Conservation (phyloP, 2,329 filamentous ascomycete genomes). For the Dothistroma septosporum region DNA sequence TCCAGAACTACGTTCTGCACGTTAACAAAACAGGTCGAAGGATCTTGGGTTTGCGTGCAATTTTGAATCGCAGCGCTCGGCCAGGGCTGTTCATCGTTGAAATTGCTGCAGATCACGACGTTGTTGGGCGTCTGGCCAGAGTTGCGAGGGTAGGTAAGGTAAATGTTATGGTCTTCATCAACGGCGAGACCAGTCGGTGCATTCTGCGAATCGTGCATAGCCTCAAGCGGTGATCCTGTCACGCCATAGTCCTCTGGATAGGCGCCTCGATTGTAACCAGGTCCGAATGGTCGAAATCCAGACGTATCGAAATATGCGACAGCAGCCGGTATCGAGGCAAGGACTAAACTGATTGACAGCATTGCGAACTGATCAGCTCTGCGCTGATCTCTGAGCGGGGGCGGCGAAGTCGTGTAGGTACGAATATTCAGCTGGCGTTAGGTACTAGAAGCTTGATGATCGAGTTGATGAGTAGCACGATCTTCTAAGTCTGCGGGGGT, state of each 20-base stretch:
- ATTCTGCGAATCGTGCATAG: conserved; percentile 37
- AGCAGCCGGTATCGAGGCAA: neutral
- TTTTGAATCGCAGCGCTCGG: conserved; percentile 41
- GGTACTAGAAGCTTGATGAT: neutral
- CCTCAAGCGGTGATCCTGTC: conserved; percentile 35
- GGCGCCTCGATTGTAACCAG: conserved; percentile 24
- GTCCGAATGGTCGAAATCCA: conserved; percentile 18
- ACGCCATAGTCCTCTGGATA: conserved; percentile 37
- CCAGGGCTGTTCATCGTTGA: conserved; percentile 40
- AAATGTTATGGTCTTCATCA: conserved; percentile 37
- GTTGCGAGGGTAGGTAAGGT: conserved; percentile 44
- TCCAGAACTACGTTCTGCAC: conserved; percentile 46
- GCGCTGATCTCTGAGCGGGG: neutral
- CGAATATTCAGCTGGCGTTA: neutral
- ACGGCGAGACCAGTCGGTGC: conserved; percentile 41
- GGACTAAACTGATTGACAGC: neutral
- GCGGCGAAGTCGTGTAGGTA: neutral
- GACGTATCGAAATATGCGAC: conserved; percentile 3
- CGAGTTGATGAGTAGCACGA: neutral
- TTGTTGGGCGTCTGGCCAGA: conserved; percentile 36
- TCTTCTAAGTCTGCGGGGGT: neutral
- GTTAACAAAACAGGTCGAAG: conserved; percentile 44
- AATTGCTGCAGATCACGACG: conserved; percentile 39
- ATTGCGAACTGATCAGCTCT: neutral
- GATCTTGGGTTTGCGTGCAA: conserved; percentile 38